Evolutionary conservation across 352 stramenopile species (phyloP), one percentile per base, ranked within the genome.

Genomic region (Phytopythium kandeliae): DNA sequence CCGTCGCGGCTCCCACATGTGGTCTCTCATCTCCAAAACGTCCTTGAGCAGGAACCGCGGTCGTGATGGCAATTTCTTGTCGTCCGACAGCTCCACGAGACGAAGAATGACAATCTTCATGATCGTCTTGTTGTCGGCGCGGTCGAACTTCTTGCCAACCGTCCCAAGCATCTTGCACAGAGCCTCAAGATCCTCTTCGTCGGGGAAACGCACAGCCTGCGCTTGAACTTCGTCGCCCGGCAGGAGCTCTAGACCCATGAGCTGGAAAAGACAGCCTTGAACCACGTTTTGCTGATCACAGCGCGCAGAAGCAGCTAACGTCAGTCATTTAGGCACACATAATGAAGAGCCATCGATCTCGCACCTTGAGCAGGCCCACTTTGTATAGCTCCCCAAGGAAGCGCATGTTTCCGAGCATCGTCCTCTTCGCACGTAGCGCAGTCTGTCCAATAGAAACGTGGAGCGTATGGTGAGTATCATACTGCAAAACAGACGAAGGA

Each of bases 331-430:
- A n/a, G n/a, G n/a, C n/a, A n/a, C n/a, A n/a, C n/a, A 36, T 34
- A 9, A 33, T n/a, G 19, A 38, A 17, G 34, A 38, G 15, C 11
- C 2, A 38, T 38, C 4, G 34, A 38, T 38, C 11, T 30, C n/a
- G 11, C 66, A 90, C 79, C 48, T 91, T 86, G 37, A 95, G 69
- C 51, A 95, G 56, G 54, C 91, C 85, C 34, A 86, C 73, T 58
- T 95, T 95, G 66, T 89, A 95, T 31, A 95, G 44, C 45, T 95
- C 85, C 30, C 82, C 85, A 31, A 95, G 86, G 48, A 95, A 95
- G 30, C 85, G 85, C 43, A 93, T 93, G 63, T 93, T 95, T 22
- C 85, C 85, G 16, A 95, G 65, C 85, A 95, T 92, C 10, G 70
- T 60, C 42, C 69, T 67, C 53, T 94, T 94, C 13, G 71, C 66